Evolutionary conservation across 2,329 filamentous ascomycete genomes (phyloP).

Genomic region (Aspergillus intermedius): DNA sequence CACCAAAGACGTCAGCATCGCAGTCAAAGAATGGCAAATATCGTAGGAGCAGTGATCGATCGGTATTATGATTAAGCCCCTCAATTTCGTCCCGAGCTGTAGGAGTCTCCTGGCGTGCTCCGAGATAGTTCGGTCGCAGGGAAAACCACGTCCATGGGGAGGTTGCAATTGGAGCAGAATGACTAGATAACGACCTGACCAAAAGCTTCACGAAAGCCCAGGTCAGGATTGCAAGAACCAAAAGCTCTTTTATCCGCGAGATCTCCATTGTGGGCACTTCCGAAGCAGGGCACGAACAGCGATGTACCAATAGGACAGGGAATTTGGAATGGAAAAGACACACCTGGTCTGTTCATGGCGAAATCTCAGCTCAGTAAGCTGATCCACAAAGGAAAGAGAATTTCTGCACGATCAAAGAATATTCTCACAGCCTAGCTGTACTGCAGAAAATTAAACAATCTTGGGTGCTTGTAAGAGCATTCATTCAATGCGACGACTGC

Average conservation of each 20-base stretch:
- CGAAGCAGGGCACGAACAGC: conserved; percentile 12
- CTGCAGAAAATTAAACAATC: neutral
- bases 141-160: conserved; percentile 9
- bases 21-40: conserved; percentile 2
- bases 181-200: neutral
- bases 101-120: neutral
- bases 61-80: neutral
- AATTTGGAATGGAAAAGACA: conserved; percentile 26
- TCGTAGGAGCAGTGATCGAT: conserved; percentile 1
- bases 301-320: conserved; percentile 3
- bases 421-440: neutral
- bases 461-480: neutral
- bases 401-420: neutral
- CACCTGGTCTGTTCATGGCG: conserved; percentile 47
- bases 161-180: conserved; percentile 16
- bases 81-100: neutral
- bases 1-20: conserved; percentile 9
- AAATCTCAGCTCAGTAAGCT: conserved; percentile 9
- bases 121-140: conserved; percentile 20
- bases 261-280: conserved; percentile 9
- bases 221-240: neutral
- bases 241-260: neutral
- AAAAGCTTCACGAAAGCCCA: neutral
- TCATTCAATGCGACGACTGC: conserved; percentile 6
- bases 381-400: conserved; percentile 3